Conservation (phyloP, 768 basidiomycete genomes). For the Collybia nuda region DNA sequence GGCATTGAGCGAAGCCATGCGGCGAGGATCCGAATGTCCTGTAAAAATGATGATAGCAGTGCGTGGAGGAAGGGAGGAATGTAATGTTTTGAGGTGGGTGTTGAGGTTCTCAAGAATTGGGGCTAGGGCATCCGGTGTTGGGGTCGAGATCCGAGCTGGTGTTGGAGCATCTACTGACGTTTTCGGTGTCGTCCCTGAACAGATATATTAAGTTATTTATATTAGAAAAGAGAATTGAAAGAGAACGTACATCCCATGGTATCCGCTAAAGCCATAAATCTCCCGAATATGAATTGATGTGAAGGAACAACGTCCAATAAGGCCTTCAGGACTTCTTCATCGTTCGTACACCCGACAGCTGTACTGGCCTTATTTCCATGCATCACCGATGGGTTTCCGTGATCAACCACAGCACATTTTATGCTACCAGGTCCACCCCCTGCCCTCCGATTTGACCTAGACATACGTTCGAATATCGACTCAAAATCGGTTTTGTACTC, state of each 20-base stretch:
- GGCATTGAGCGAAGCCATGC: conserved; percentile 71
- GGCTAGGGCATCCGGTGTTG: conserved; percentile 31
- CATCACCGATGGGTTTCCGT: conserved; percentile 81
- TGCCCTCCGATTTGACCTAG: conserved; percentile 41
- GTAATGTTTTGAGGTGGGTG: conserved; percentile 56
- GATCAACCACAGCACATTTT: conserved; percentile 75
- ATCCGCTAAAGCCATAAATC: conserved; percentile 83
- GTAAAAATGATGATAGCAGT: conserved; percentile 86
- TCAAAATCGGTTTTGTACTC: conserved; percentile 85
- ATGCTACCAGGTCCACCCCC: conserved; percentile 41
- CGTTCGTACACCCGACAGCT: conserved; percentile 68
- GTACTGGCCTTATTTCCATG: conserved; percentile 84
- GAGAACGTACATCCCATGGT: conserved; percentile 70
- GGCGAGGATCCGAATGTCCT: conserved; percentile 85
- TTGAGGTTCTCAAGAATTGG: conserved; percentile 54
- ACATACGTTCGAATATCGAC: conserved; percentile 85
- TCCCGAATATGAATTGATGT: conserved; percentile 83
- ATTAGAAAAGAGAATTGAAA: not conserved
- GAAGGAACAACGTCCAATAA: conserved; percentile 54
- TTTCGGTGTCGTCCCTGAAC: conserved; percentile 64
- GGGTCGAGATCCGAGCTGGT: conserved; percentile 25
- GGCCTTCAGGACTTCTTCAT: conserved; percentile 78
- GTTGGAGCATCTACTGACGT: conserved; percentile 33
- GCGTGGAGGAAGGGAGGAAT: conserved; percentile 69
- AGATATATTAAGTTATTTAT: not conserved